Evolutionary conservation across 176 grass and related monocot genomes (phyloP).

Genomic region (Elaeis guineensis): DNA sequence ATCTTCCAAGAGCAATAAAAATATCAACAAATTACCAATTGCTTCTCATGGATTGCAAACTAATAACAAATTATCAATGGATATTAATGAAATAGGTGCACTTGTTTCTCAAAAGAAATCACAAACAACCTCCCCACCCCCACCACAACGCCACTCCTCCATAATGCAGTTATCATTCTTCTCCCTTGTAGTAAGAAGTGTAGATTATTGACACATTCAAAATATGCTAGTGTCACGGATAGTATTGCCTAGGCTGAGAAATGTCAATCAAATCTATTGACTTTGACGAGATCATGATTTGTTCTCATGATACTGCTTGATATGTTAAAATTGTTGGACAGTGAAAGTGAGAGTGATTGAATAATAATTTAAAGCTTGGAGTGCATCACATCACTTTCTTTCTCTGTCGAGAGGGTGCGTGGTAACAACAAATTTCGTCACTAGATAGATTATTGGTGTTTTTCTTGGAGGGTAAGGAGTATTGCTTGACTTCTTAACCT

Average conservation of each 20-base stretch:
- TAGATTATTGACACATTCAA: neutral
- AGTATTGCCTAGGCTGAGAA: neutral
- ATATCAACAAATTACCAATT: neutral
- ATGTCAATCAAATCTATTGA: neutral
- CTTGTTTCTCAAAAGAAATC: too few species aligned
- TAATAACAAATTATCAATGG: too few species aligned
- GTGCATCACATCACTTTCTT: neutral
- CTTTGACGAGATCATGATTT: neutral
- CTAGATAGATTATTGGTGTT: too few species aligned
- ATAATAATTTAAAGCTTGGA: neutral
- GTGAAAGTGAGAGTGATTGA: constrained; percentile 5
- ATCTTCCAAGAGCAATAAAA: neutral
- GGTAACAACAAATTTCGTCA: neutral
- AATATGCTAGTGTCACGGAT: neutral
- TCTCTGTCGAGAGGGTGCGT: neutral
- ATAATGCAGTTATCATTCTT: neutral
- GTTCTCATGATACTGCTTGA: neutral
- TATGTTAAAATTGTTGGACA: neutral
- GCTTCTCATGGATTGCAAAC: neutral
- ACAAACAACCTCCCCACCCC: too few species aligned
- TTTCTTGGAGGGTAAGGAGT: too few species aligned
- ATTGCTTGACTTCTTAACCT: too few species aligned
- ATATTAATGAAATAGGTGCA: too few species aligned
- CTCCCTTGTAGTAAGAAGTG: neutral
- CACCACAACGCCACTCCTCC: too few species aligned